Percentiles rank a stretch among this genome's conserved stretches.
Conservation (phyloP, 352 stramenopile species). For the Globisporangium apiculatum region DNA sequence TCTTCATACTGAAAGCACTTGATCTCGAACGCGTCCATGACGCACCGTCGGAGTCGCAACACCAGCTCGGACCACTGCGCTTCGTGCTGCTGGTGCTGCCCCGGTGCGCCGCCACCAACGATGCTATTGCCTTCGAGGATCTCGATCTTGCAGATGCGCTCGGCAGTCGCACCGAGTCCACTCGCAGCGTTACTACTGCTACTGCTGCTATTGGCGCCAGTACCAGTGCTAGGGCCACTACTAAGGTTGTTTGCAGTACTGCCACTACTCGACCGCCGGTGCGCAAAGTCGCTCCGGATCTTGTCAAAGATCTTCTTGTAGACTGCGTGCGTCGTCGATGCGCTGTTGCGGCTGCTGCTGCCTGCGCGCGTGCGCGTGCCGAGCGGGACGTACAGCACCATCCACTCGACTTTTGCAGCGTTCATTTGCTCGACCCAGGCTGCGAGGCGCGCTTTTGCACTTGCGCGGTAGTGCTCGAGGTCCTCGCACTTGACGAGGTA, state of each 20-base stretch:
- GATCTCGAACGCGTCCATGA: conserved; percentile 80
- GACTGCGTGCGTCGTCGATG: conserved; percentile 20
- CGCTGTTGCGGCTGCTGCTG: conserved; percentile 15
- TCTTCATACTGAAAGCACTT: conserved; percentile 81
- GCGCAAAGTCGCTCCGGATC: conserved; percentile 52
- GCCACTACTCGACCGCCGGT: conserved; percentile 25
- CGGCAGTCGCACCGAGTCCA: conserved; percentile 3
- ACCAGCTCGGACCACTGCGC: conserved; percentile 74
- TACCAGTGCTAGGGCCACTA: neutral
- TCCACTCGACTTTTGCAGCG: conserved; percentile 55
- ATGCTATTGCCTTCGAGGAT: conserved; percentile 66
- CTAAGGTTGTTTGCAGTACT: neutral
- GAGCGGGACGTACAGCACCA: conserved; percentile 82
- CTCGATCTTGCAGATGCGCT: conserved; percentile 83
- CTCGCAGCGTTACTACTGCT: neutral
- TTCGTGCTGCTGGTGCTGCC: conserved; percentile 71
- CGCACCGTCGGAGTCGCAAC: conserved; percentile 52
- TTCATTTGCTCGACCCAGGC: conserved; percentile 75
- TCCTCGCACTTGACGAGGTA: conserved; percentile 86
- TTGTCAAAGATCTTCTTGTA: conserved; percentile 82
- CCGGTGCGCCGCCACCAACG: conserved; percentile 24
- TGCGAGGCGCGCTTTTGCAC: conserved; percentile 35
- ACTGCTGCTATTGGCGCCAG: neutral
- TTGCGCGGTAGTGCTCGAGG: conserved; percentile 56
- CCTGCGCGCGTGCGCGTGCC: conserved; percentile 49